Evolutionary conservation across 2,329 filamentous ascomycete genomes (phyloP).

Genomic region (Canariomyces notabilis): DNA sequence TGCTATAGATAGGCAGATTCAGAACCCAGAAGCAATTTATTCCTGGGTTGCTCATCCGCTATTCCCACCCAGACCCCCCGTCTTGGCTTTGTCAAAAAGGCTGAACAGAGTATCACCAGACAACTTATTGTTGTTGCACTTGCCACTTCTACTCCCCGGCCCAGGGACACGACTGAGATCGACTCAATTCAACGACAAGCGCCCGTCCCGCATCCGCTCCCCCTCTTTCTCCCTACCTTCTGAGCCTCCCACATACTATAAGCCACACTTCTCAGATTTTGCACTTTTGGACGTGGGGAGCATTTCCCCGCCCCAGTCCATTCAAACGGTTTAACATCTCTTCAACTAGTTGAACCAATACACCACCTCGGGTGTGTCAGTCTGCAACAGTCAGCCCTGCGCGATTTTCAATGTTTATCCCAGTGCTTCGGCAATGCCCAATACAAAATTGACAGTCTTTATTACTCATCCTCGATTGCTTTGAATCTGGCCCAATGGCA

Average conservation of each 20-base stretch:
- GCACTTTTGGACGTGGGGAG: no score
- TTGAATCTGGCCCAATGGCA: background rate
- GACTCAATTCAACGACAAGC: background rate
- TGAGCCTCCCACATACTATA: conserved; percentile 1
- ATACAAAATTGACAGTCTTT: background rate
- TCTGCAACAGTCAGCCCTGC: background rate
- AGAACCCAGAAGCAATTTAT: background rate
- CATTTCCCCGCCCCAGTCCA: no score
- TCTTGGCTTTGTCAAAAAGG: background rate
- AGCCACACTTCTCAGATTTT: no score
- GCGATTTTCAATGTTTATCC: background rate
- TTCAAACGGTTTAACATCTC: no score
- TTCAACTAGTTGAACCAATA: no score
- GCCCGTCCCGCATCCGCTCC: conserved; percentile 7
- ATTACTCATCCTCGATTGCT: background rate
- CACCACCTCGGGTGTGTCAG: background rate
- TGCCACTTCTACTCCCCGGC: background rate
- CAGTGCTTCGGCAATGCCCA: background rate
- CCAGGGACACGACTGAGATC: background rate
- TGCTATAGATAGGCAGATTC: conserved; percentile 1
- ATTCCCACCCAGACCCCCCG: no score
- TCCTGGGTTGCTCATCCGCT: background rate
- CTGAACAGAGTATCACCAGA: background rate
- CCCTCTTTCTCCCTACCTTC: background rate
- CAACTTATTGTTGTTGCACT: no score